Conservation (phyloP, 176 grass and related monocot species). For the Aegilops bicornis region DNA sequence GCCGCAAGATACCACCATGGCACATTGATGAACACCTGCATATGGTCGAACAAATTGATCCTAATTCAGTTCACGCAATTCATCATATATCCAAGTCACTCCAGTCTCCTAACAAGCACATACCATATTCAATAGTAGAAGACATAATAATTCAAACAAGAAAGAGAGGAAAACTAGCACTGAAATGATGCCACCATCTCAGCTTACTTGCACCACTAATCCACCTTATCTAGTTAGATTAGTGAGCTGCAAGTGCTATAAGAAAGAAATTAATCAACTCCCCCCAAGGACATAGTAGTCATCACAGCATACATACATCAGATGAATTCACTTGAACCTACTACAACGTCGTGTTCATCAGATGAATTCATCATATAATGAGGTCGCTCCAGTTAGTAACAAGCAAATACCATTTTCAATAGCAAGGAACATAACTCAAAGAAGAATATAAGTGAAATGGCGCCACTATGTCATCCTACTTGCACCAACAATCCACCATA, state of each 20-base stretch:
- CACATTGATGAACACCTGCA: conserved; percentile 93
- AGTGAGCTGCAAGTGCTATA: not conserved
- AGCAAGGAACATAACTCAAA: not conserved
- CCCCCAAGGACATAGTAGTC: not conserved
- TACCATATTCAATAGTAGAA: conserved; percentile 4
- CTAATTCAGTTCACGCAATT: not conserved
- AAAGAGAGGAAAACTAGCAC: not conserved
- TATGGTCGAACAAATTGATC: conserved; percentile 1
- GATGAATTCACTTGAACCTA: not conserved
- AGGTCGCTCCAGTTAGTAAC: not conserved
- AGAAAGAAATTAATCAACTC: not conserved
- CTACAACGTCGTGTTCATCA: not conserved
- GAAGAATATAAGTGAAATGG: not conserved
- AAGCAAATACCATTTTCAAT: not conserved
- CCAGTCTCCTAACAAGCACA: not conserved
- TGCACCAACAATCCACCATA: not conserved
- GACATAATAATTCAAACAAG: not conserved
- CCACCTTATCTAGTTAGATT: not conserved
- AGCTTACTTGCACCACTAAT: not conserved
- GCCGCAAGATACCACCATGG: conserved; percentile 95
- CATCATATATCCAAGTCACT: not conserved
- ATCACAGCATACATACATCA: not conserved
- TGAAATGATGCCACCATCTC: not conserved
- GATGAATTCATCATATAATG: not conserved
- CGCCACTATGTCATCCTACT: not conserved